Percentiles rank a stretch among this genome's conserved stretches.
phyloP scores from a whole-genome alignment of 1,284 basidiomycete species.

The Omphalotus olearius region DNA sequence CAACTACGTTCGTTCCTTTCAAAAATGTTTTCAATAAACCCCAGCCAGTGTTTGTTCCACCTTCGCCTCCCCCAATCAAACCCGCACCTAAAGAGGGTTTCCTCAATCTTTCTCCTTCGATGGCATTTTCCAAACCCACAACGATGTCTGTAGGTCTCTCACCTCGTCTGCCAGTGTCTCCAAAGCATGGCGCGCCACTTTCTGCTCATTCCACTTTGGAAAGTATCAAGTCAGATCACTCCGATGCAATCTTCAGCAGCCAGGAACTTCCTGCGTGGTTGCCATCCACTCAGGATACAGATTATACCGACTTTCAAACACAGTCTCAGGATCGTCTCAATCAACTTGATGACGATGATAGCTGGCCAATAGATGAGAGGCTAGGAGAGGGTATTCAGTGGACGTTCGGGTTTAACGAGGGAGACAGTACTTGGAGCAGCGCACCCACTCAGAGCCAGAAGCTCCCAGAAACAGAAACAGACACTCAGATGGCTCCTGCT shows the following conservation, averaged over 20 bases:
- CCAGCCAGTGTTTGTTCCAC: conserved; percentile 51
- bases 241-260: conserved; percentile 48
- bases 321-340: conserved; percentile 25
- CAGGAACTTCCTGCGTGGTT: conserved; percentile 47
- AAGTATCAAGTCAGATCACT: conserved; percentile 31
- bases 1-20: conserved; percentile 32
- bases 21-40: conserved; percentile 56
- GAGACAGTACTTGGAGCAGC: conserved; percentile 70
- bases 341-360: conserved; percentile 50
- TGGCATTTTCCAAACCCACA: conserved; percentile 37
- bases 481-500: not conserved
- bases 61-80: conserved; percentile 20
- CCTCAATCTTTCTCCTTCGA: conserved; percentile 26
- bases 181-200: conserved; percentile 27
- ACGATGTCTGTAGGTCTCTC: conserved; percentile 43
- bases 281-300: conserved; percentile 56
- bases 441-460: conserved; percentile 49
- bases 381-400: conserved; percentile 48
- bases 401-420: conserved; percentile 47
- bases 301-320: conserved; percentile 35
- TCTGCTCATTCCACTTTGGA: conserved; percentile 52
- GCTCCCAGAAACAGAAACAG: conserved; percentile 4
- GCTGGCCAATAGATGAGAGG: conserved; percentile 65
- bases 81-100: conserved; percentile 19
- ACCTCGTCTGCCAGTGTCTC: conserved; percentile 25